Base-by-base conservation (phyloP, 2,329 filamentous ascomycete species). In the Periconia sp. region DNA sequence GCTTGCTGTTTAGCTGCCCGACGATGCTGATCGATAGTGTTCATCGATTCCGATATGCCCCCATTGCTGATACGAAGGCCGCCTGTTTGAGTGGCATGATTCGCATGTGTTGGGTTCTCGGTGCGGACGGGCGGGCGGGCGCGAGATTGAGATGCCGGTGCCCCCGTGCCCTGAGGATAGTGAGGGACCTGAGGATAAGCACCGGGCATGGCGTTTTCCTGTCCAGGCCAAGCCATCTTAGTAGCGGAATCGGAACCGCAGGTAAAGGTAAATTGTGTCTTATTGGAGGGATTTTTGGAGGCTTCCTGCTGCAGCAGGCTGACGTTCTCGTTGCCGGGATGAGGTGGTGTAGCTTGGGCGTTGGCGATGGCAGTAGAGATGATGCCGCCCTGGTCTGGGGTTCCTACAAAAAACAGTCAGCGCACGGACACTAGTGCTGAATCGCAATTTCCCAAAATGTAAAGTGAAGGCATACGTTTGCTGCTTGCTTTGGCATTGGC, bases 231-330 rank as follows among this genome's bases (percentile, higher is more conserved):
- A 48, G 87, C 85, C 71, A 91, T 84, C 52, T 88, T 86, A 54
- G 88, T 91, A 1, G 90, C 87, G 37, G 92, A 91, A 69, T 94
- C 91, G 1, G 92, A 93, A 66, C 95, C 90, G 74, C 92, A 97
- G 13, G 91, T 96, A 70, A 99, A 99, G 10, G 94, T 99, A 72
- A 99, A 99, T 64, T 97, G 91, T 0, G 90, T 89, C 52, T 92
- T 91, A 6, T 88, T 84, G 5, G 90, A 85, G 35, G 82, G 85
- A 3, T 83, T 87, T 53, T 80, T 79, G 6, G 80, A 74, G 17
- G 82, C 77, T 71, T 89, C 85, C 69, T 91, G 88, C 53, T 91
- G 87, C 46, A 95, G 76, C 55, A 92, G 81, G 72, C 89, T 93
- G 58, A 88, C 81, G 73, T 91, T 94, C 68, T 93, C 90, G 69